phyloP scores from a whole-genome alignment of 2,329 filamentous ascomycete genomes.

The Chrysoporthe deuterocubensis region DNA sequence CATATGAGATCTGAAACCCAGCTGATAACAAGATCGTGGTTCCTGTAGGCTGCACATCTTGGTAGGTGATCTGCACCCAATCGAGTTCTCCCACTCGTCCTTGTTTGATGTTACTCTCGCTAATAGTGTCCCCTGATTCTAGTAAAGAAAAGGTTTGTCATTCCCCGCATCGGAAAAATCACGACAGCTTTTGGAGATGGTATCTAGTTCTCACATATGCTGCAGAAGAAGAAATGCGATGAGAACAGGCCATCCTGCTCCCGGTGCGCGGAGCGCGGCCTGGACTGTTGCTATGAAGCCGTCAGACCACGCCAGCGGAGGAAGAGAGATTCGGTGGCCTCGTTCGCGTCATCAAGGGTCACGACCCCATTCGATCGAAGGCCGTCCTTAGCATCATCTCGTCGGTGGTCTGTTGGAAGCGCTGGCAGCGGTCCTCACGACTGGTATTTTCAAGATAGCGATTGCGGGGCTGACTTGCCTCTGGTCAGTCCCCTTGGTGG shows the following conservation, averaged over 20 bases:
- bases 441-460: constrained; percentile 21
- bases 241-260: constrained; percentile 55
- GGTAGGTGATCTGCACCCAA: constrained; percentile 44
- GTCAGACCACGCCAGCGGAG: constrained; percentile 48
- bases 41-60: constrained; percentile 53
- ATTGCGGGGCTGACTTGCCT: constrained; percentile 16
- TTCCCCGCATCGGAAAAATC: background rate
- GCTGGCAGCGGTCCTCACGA: constrained; percentile 24
- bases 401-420: constrained; percentile 24
- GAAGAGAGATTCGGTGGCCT: constrained; percentile 40
- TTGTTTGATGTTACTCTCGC: constrained; percentile 28
- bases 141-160: constrained; percentile 60
- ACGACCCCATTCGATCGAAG: constrained; percentile 21
- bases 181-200: background rate
- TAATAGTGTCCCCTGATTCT: constrained; percentile 11
- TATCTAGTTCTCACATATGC: constrained; percentile 1
- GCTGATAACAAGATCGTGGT: constrained; percentile 33
- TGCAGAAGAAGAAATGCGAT: constrained; percentile 63
- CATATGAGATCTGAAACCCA: background rate
- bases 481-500: constrained; percentile 26
- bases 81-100: constrained; percentile 3
- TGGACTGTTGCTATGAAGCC: constrained; percentile 55
- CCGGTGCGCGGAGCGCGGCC: constrained; percentile 53
- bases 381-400: constrained; percentile 37
- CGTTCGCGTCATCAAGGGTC: constrained; percentile 30